Conservation (phyloP, 2,329 filamentous ascomycete genomes). For the Cadophora sp. region DNA sequence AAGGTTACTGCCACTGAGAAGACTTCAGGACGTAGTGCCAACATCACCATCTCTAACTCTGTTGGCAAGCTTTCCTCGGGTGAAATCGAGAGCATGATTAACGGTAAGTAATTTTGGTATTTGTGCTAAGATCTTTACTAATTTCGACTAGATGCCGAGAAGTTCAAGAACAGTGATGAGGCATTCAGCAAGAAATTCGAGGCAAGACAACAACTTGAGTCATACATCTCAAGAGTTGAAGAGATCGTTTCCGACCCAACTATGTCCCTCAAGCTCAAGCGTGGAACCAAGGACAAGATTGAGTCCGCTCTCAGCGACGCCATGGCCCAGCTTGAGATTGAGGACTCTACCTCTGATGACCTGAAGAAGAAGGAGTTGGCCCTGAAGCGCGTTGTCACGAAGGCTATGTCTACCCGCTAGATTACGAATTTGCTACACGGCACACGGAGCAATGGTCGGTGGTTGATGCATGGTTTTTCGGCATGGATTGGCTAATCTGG, state of each 20-base stretch:
- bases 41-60: conserved; percentile 99
- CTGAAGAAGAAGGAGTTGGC: conserved; percentile 99
- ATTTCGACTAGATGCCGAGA: conserved; percentile 74
- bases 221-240: conserved; percentile 97
- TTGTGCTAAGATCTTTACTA: conserved; percentile 25
- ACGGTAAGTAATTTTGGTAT: conserved; percentile 57
- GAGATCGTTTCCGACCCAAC: conserved; percentile 98
- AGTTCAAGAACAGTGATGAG: conserved; percentile 98
- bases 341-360: conserved; percentile 89
- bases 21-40: conserved; percentile 95
- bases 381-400: conserved; percentile 97
- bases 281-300: conserved; percentile 99
- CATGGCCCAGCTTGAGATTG: conserved; percentile 96
- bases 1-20: conserved; percentile 99
- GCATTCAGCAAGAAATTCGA: conserved; percentile 99
- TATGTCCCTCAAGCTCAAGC: conserved; percentile 97
- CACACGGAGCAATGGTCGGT: conserved; percentile 37
- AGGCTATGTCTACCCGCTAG: conserved; percentile 93
- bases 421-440: conserved; percentile 34
- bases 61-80: conserved; percentile 94
- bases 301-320: conserved; percentile 96
- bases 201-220: conserved; percentile 98
- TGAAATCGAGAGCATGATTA: conserved; percentile 99
- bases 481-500: conserved; percentile 43
- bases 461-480: conserved; percentile 43